Conservation (phyloP, 176 grass and related monocot genomes). For the Lolium multiflorum region DNA sequence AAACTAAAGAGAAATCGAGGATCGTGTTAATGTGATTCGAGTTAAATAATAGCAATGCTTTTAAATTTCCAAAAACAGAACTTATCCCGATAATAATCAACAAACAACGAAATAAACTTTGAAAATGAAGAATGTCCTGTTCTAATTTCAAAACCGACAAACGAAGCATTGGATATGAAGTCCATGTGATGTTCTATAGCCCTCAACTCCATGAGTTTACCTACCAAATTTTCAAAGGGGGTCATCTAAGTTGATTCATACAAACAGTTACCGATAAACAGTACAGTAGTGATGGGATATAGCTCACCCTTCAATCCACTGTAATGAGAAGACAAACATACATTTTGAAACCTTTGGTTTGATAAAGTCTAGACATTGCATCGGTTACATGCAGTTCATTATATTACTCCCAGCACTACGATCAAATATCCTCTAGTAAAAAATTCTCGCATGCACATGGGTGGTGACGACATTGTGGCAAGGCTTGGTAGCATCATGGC, state of each 20-base stretch:
- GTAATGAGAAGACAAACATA: background rate
- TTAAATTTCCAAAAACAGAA: background rate
- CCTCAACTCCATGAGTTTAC: constrained; percentile 1
- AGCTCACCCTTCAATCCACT: background rate
- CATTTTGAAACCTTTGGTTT: background rate
- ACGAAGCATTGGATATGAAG: background rate
- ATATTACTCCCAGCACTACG: background rate
- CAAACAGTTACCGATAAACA: background rate
- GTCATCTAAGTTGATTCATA: background rate
- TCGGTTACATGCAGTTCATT: background rate
- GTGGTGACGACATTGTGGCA: background rate
- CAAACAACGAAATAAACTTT: background rate
- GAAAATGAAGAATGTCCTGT: background rate
- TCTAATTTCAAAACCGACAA: background rate
- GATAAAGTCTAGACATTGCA: constrained; percentile 14
- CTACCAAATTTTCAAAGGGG: background rate
- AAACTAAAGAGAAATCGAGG: background rate
- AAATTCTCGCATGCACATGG: background rate
- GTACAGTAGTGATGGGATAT: background rate
- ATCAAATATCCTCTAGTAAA: background rate
- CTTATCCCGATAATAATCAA: background rate
- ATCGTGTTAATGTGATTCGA: background rate
- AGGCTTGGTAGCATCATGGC: constrained; percentile 9
- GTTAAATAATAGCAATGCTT: background rate
- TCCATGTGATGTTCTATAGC: background rate